Base-by-base conservation (phyloP, 208 protist genomes). In the Sergeia podlipaevii region DNA sequence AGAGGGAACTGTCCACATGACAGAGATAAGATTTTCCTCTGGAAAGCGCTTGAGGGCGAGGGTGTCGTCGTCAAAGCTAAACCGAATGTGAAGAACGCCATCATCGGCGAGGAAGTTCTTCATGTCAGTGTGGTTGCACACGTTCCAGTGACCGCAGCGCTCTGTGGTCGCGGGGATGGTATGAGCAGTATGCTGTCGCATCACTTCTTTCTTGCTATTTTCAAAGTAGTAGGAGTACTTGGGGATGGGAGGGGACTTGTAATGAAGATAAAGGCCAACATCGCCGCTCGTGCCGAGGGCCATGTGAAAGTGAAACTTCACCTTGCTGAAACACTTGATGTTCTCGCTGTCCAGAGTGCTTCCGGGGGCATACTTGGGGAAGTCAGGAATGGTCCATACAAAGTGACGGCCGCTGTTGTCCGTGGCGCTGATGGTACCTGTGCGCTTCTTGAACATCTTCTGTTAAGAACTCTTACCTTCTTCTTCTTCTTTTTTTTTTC, bases 201-300 rank as follows among this genome's bases (percentile, higher is more conserved):
- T 85, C 30, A 74, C 39, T 43, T 83, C 56, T 4, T 69, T 62
- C 28, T 72, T 49, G 3, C 45, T 65, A 61, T 94, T 94, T 21
- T 62, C 46, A 37, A 93, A 88, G 68, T 81, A 81, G 74, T 92
- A 96, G 29, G 80, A 85, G 73, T 93, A 96, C 73, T 96, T 96
- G 29, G 89, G 89, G 38, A 96, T 91, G 24, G 75, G 70, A 2
- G 74, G 67, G 29, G 63, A 65, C 65, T 96, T 96, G 69, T 91
- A 93, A 52, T 93, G 85, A 23, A 96, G 52, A 63, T 93, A 96
- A 4, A 96, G 11, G 27, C 89, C 85, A 21, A 93, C 54, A 58
- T 77, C 70, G 13, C 81, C 83, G 27, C 8, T 63, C 18, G 23
- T 52, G 38, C 61, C 64, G 29, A 96, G 30, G 30, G 55, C 48